These are phyloP conservation scores for Hyphodiscus hymeniophilus DNA, from an alignment of 495 filamentous ascomycete genomes.

Conservation along the genomic window DNA sequence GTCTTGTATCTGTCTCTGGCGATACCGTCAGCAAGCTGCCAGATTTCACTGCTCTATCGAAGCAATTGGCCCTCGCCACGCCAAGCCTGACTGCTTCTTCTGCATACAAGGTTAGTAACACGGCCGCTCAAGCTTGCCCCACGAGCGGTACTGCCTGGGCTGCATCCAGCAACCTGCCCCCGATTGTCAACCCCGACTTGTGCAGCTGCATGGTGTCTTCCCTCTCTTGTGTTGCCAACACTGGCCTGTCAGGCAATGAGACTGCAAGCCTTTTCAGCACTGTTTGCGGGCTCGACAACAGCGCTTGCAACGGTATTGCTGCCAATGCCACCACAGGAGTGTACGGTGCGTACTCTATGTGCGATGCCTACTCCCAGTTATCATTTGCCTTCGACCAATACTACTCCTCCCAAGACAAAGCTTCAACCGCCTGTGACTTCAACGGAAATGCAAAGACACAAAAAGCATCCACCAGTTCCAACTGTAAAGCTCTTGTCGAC, in stretches of 20 bases:
- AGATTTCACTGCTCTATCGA: conserved; percentile 70
- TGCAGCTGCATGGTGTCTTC: conserved; percentile 76
- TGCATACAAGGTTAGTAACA: conserved; percentile 73
- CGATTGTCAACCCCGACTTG: conserved; percentile 62
- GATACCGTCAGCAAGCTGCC: conserved; percentile 49
- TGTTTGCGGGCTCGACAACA: conserved; percentile 54
- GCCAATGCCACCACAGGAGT: conserved; percentile 61
- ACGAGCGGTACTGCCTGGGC: conserved; percentile 54
- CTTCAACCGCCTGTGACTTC: conserved; percentile 66
- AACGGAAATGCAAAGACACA: conserved; percentile 52
- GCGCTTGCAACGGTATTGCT: conserved; percentile 59
- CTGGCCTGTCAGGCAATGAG: conserved; percentile 32
- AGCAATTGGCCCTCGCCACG: conserved; percentile 56
- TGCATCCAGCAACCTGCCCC: conserved; percentile 65
- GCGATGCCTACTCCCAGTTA: conserved; percentile 66
- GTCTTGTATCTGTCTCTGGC: conserved; percentile 58
- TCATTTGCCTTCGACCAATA: conserved; percentile 76
- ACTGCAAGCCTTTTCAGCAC: conserved; percentile 60
- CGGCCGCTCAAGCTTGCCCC: conserved; percentile 64
- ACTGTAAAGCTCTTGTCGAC: conserved; percentile 45
- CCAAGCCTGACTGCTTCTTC: conserved; percentile 56
- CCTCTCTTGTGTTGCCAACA: conserved; percentile 58
- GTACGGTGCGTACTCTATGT: conserved; percentile 92
- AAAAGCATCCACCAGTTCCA: conserved; percentile 21
- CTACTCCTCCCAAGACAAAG: conserved; percentile 54